These are phyloP conservation scores for Colletotrichum eleusines DNA, from an alignment of 2,329 filamentous ascomycete species.

Conservation along the genomic window DNA sequence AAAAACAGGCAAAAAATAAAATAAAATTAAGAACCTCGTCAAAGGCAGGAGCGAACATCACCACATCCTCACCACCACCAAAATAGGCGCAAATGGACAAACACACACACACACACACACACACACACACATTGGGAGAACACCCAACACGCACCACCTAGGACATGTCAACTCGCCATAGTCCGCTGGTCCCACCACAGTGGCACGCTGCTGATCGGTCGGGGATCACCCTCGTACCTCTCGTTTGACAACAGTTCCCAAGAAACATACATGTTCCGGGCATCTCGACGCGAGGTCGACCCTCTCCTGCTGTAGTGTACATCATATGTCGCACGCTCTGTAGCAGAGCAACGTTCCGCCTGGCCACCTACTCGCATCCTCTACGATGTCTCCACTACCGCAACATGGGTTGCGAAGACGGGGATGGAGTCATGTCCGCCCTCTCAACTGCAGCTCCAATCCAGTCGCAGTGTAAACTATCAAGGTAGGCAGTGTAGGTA, in stretches of 20 bases:
- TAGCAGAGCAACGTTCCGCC: conserved; percentile 8
- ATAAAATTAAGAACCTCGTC: neutral
- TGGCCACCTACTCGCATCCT: conserved; percentile 6
- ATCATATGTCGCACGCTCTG: neutral
- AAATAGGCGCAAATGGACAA: neutral
- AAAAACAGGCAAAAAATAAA: neutral
- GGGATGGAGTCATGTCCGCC: conserved; percentile 9
- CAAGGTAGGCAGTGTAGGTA: neutral
- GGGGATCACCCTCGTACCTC: conserved; percentile 1
- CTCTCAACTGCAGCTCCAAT: neutral
- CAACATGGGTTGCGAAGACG: neutral
- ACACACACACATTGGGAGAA: neutral
- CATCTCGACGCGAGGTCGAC: neutral
- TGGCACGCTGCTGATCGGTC: neutral
- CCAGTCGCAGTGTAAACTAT: neutral
- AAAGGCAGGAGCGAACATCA: neutral
- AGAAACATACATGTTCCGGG: neutral
- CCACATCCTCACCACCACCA: neutral
- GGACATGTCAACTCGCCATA: neutral
- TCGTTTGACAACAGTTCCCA: neutral
- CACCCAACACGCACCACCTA: neutral
- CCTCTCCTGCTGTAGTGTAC: neutral
- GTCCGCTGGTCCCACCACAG: neutral
- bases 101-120: neutral
- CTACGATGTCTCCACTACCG: neutral